Evolutionary conservation across 371 early-diverging fungal genomes (phyloP).

Genomic region (Sporodiniella umbellata): DNA sequence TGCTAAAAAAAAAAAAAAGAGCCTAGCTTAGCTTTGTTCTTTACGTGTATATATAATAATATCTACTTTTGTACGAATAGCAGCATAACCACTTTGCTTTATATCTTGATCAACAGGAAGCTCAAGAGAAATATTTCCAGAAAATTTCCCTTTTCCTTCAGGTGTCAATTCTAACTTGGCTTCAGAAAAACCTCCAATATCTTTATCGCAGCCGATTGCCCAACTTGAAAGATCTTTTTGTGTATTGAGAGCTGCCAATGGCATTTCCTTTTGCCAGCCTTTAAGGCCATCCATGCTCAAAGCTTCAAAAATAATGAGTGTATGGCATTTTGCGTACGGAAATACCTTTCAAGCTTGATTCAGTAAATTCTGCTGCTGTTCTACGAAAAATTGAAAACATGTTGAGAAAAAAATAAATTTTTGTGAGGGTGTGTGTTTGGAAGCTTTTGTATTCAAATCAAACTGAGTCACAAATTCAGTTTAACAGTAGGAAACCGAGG

Average conservation of each 20-base stretch:
- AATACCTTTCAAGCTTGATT: constrained; percentile 52
- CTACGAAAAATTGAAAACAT: constrained; percentile 54
- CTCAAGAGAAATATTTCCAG: constrained; percentile 77
- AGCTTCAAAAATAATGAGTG: constrained; percentile 13
- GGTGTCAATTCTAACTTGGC: constrained; percentile 59
- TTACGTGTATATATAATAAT: background rate
- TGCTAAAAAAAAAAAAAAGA: constrained; percentile 9
- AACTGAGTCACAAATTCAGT: background rate
- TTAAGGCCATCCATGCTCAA: constrained; percentile 44
- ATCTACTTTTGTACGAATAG: constrained; percentile 70
- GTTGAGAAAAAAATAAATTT: background rate
- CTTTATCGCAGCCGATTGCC: constrained; percentile 85
- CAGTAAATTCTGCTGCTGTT: constrained; percentile 46
- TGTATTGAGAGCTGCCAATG: constrained; percentile 59
- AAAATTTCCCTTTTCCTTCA: constrained; percentile 63
- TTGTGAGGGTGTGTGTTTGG: background rate
- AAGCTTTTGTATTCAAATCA: background rate
- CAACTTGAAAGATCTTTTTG: constrained; percentile 66
- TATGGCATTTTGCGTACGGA: background rate
- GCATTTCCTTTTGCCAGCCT: constrained; percentile 67
- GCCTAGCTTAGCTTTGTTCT: too few species aligned
- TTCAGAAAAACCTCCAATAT: constrained; percentile 81
- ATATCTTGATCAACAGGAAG: constrained; percentile 74
- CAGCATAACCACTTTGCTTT: constrained; percentile 87
- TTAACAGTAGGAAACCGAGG: background rate